These are phyloP conservation scores for Salix arbutifolia DNA, from an alignment of 345 rosid species.

Conservation along the genomic window DNA sequence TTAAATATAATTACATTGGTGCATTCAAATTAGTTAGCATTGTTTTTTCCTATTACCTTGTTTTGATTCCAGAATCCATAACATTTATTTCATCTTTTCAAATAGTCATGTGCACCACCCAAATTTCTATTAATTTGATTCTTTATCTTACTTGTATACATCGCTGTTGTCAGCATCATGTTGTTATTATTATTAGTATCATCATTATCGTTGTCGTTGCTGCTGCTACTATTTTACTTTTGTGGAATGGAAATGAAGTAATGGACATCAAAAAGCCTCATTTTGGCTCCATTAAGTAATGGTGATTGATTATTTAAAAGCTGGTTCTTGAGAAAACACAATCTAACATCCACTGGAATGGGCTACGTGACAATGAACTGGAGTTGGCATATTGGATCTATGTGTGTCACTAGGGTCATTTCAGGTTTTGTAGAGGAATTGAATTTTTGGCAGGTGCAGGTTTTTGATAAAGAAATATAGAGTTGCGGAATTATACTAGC, in stretches of 20 bases:
- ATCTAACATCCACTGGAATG: neutral
- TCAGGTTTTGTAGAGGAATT: neutral
- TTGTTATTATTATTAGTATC: too few species aligned
- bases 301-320: neutral
- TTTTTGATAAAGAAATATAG: neutral
- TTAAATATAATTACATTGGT: neutral
- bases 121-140: neutral
- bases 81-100: neutral
- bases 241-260: neutral
- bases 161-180: too few species aligned
- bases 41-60: neutral
- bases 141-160: neutral
- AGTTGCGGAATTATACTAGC: neutral
- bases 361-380: neutral
- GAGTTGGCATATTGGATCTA: neutral
- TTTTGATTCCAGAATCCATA: neutral
- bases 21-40: neutral
- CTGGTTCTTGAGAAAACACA: neutral
- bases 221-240: neutral
- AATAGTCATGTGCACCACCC: neutral
- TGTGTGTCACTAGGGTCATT: neutral
- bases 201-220: too few species aligned
- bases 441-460: neutral
- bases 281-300: neutral
- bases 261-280: neutral